Evolutionary conservation across 345 rosid species (phyloP).

Genomic region (Linum tenue): DNA sequence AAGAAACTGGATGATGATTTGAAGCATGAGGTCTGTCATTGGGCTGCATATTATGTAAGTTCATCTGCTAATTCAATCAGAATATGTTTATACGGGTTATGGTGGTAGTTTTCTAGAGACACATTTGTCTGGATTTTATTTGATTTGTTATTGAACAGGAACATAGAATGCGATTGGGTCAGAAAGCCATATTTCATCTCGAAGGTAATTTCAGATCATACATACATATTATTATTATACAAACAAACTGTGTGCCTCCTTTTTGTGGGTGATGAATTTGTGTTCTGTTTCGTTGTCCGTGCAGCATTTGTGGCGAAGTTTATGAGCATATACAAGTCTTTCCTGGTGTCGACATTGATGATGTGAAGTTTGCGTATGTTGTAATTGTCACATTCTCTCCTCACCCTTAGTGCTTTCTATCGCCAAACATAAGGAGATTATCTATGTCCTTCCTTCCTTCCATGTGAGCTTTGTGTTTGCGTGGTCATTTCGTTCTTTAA

Average conservation of each 20-base stretch:
- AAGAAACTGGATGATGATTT: conserved; percentile 83
- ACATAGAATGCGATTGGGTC: conserved; percentile 2
- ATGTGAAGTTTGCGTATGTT: no score
- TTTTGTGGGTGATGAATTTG: background rate
- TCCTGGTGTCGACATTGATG: background rate
- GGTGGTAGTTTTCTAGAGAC: background rate
- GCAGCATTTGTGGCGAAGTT: conserved; percentile 5
- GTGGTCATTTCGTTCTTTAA: no score
- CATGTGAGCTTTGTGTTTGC: no score
- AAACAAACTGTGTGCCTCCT: no score
- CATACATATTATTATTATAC: background rate
- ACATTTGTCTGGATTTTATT: background rate
- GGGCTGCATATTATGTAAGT: conserved; percentile 97
- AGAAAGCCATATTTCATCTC: conserved; percentile 7
- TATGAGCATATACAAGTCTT: conserved; percentile 4
- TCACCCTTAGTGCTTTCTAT: no score
- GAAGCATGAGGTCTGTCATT: conserved; percentile 88
- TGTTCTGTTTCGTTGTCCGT: no score
- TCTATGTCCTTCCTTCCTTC: no score
- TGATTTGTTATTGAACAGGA: background rate
- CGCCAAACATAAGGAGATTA: no score
- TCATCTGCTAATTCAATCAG: background rate
- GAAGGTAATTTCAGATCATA: background rate
- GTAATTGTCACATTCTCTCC: no score
- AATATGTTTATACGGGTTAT: background rate